Base-by-base conservation (phyloP, 768 basidiomycete genomes). In the Dentipellis sp. region DNA sequence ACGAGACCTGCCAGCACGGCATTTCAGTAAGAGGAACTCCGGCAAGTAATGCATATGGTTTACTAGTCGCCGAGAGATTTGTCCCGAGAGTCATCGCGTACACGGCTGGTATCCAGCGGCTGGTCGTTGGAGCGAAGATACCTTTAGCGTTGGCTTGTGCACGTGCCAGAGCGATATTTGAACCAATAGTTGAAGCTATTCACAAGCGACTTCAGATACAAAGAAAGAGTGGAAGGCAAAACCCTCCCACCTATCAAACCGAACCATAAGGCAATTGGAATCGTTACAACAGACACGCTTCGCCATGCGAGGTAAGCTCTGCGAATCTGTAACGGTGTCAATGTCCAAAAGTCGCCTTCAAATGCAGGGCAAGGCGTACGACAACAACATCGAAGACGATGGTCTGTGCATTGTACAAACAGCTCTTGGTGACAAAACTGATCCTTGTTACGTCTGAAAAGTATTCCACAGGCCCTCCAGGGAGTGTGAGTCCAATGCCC, bases 381-480 rank as follows among this genome's bases (percentile, higher is more conserved):
- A 65, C 62, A 8, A 65, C 64, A 21, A 59, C 64, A 23, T 65
- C 64, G 4, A 65, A 50, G 34, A 62, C 54, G 52, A 62, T 59
- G 1, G 62, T 62, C 50, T 62, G 62, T 14, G 45, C 46, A 45
- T 62, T 62, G 50, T 59, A 62, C 2, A 62, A 45, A 34, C 56
- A 58, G 49, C 62, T 62, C 53, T 62, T 62, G 46, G 59, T 53
- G 38, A 62, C 55, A 40, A 59, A 62, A 8, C 59, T 62, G 10
- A 53, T 7, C 16, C 40, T 11, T 1, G 62, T 56, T 34, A 62
- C 59, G 23, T 58, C 35, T 3, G 39, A 45, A 48, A 62, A 40
- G 39, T 40, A 40, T n/a, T 40, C 12, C 4, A n/a, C n/a, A 40
- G 39, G 39, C 4, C 39, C 39, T 12, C 39, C 39, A 3, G 39